These are phyloP conservation scores for Aspergillus neotritici DNA, from an alignment of 2,329 filamentous ascomycete species.

Conservation along the genomic window DNA sequence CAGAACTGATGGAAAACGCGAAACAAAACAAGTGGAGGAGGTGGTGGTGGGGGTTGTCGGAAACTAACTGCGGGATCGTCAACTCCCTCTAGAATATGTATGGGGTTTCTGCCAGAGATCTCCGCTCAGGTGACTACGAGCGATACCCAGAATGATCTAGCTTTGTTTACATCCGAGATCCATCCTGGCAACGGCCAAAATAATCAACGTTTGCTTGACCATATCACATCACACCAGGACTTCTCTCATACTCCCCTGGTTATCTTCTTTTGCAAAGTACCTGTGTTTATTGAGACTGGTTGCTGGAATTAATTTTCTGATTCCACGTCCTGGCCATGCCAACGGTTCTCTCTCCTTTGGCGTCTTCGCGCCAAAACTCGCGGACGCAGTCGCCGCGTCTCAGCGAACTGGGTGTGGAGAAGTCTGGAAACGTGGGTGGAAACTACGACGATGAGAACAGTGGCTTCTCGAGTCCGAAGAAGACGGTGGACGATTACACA, in stretches of 20 bases:
- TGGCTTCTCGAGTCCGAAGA: slow-evolving; percentile 24
- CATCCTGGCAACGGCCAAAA: slow-evolving; percentile 23
- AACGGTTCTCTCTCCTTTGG: slow-evolving; percentile 38
- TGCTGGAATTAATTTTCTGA: background rate
- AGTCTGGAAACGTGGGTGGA: slow-evolving; percentile 13
- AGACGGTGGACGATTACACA: slow-evolving; percentile 14
- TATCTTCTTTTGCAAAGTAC: no score
- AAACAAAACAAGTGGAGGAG: no score
- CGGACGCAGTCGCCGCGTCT: slow-evolving; percentile 29
- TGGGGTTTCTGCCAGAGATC: no score
- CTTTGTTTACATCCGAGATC: slow-evolving; percentile 25
- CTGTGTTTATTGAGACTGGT: no score
- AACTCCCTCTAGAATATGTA: no score
- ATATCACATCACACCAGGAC: no score
- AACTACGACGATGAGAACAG: slow-evolving; percentile 19
- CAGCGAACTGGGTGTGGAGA: slow-evolving; percentile 11
- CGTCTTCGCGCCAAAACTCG: slow-evolving; percentile 38
- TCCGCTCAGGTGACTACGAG: background rate
- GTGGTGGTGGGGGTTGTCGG: no score
- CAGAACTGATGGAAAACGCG: no score
- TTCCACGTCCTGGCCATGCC: slow-evolving; percentile 27
- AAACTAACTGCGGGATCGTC: no score
- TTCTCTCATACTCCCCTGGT: no score
- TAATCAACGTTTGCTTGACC: slow-evolving; percentile 10
- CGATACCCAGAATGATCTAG: slow-evolving; percentile 20